Evolutionary conservation across 2,329 filamentous ascomycete species (phyloP), one percentile per base, ranked within the genome.

Genomic region (Colletotrichum lini): DNA sequence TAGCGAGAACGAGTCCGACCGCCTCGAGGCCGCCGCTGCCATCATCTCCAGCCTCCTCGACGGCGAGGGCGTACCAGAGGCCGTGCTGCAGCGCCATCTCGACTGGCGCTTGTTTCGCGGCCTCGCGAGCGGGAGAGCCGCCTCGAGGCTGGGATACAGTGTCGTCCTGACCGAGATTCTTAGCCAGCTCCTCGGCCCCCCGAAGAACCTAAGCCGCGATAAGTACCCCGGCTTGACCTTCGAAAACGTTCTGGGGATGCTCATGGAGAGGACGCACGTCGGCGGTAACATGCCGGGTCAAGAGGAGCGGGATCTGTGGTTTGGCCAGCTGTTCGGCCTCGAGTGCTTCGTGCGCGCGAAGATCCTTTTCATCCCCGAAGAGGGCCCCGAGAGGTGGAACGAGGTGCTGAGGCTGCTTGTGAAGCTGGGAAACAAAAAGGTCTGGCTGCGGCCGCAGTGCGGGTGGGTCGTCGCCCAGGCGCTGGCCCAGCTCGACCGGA

Each of bases 371-470:
- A 30, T 45, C 1, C 44, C 45, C 15, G 69, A 59, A 2, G 80
- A 84, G 4, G 84, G 89, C 44, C 81, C 85, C 21, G 84, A 88
- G 5, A 87, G 84, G 76, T 95, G 92, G 90, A 84, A 86, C 56
- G 84, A 87, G 65, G 85, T 97, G n/a, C 83, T 98, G 58, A 88
- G 92, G 65, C 84, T 93, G 64, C 84, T 98, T 42, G 88, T 95
- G 76, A 89, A 91, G 73, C 87, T 98, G 72, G 91, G 93, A 50
- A 89, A 90, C 76, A 93, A 93, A 82, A 97, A 97, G 81, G 90
- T 93, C 42, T 98, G 95, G 96, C 86, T 98, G 74, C 90, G 94
- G 72, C 92, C 96, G 77, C 94, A 97, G 79, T 98, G 94, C 77
- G 94, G 93, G 42, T 94, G 92, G 87, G 90, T 96, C 58, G 85